These are phyloP conservation scores for Mucor piriformis DNA, from an alignment of 371 early-diverging fungal genomes.

Conservation along the genomic window DNA sequence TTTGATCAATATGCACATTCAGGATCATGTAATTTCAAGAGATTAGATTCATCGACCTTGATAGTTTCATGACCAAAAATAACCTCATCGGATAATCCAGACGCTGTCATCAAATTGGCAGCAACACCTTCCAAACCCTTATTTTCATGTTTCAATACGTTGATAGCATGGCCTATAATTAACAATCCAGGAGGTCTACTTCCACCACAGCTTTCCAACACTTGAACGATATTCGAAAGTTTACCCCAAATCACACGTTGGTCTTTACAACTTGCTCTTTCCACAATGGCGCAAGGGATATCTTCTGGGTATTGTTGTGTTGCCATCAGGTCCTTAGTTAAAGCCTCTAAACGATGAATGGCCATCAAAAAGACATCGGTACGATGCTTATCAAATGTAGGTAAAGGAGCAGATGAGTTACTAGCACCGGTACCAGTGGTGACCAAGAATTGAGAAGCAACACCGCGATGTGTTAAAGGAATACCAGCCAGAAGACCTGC, in stretches of 20 bases:
- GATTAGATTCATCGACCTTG: slow-evolving; percentile 8
- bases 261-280: slow-evolving; percentile 75
- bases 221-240: slow-evolving; percentile 57
- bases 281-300: slow-evolving; percentile 75
- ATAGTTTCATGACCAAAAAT: slow-evolving; percentile 2
- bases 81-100: slow-evolving; percentile 16
- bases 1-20: slow-evolving; percentile 37
- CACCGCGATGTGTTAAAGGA: slow-evolving; percentile 88
- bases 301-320: slow-evolving; percentile 62
- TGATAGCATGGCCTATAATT: slow-evolving; percentile 64
- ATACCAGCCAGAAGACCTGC: slow-evolving; percentile 79
- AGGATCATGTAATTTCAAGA: slow-evolving; percentile 49
- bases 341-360: slow-evolving; percentile 66
- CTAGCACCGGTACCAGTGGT: slow-evolving; percentile 75
- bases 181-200: slow-evolving; percentile 77
- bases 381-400: slow-evolving; percentile 64
- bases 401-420: slow-evolving; percentile 57
- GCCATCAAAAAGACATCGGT: slow-evolving; percentile 92
- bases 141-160: slow-evolving; percentile 47
- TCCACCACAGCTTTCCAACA: slow-evolving; percentile 69
- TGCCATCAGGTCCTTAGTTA: slow-evolving; percentile 60
- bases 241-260: slow-evolving; percentile 69
- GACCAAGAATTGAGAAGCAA: slow-evolving; percentile 85
- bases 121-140: slow-evolving; percentile 40
- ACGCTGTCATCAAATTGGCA: slow-evolving; percentile 23